Percentiles rank a stretch among this genome's conserved stretches.
phyloP scores from a whole-genome alignment of 192 early-diverging fungal genomes.

The Coemansia sp. region DNA sequence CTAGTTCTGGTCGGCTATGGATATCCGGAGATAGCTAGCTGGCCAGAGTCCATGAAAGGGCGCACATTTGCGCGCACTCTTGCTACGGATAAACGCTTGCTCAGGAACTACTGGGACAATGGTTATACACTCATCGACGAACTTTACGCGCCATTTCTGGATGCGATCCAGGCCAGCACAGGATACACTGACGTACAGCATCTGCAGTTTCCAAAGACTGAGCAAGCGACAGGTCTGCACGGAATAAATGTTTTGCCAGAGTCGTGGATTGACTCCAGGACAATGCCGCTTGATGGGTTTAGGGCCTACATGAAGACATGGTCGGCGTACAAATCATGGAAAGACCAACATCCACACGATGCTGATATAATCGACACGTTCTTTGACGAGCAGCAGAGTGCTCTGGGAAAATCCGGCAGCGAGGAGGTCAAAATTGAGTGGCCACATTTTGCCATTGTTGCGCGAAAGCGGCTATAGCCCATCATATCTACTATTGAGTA shows the following conservation, averaged over 20 bases:
- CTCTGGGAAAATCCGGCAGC: constrained; percentile 4
- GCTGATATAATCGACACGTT: constrained; percentile 17
- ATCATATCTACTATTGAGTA: neutral
- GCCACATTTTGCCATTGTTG: constrained; percentile 42
- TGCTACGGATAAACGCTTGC: constrained; percentile 12
- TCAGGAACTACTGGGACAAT: constrained; percentile 24
- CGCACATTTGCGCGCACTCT: constrained; percentile 18
- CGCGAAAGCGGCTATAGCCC: constrained; percentile 14
- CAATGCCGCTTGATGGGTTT: constrained; percentile 18
- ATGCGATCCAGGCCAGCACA: neutral
- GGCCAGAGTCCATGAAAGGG: constrained; percentile 20
- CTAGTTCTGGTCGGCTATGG: constrained; percentile 39
- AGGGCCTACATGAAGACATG: constrained; percentile 34
- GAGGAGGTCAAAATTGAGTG: constrained; percentile 14
- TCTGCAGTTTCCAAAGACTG: constrained; percentile 10
- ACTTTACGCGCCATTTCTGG: constrained; percentile 12
- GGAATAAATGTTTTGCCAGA: constrained; percentile 8
- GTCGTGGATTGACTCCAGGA: constrained; percentile 21
- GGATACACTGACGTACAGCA: constrained; percentile 16
- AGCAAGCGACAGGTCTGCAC: neutral
- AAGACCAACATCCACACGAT: constrained; percentile 11
- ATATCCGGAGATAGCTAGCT: constrained; percentile 25
- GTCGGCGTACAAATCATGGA: constrained; percentile 42
- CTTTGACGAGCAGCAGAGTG: constrained; percentile 19
- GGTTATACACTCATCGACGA: constrained; percentile 21